These are phyloP conservation scores for Colletotrichum musae DNA, from an alignment of 2,329 filamentous ascomycete genomes.

Conservation along the genomic window DNA sequence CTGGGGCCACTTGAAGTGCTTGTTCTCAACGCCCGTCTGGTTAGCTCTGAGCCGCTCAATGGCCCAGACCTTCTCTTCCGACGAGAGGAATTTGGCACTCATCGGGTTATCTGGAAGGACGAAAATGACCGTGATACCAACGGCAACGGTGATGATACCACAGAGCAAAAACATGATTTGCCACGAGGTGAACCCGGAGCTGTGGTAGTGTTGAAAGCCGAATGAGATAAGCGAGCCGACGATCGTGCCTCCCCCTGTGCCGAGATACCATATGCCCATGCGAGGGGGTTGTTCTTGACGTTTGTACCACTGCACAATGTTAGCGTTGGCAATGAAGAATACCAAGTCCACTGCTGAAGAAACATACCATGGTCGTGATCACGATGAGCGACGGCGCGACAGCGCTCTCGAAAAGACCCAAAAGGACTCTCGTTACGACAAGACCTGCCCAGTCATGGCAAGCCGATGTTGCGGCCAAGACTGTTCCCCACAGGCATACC, in stretches of 20 bases:
- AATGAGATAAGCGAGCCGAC: slow-evolving; percentile 69
- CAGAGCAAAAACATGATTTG: slow-evolving; percentile 72
- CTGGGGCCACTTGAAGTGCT: slow-evolving; percentile 78
- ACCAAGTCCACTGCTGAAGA: too few relatives aligned
- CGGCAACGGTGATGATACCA: slow-evolving; percentile 72
- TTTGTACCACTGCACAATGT: slow-evolving; percentile 55
- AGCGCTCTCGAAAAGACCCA: slow-evolving; percentile 44
- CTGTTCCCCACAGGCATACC: slow-evolving; percentile 61
- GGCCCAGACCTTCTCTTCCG: slow-evolving; percentile 76
- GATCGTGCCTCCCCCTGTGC: slow-evolving; percentile 71
- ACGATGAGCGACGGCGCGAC: slow-evolving; percentile 62
- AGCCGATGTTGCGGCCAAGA: slow-evolving; percentile 51
- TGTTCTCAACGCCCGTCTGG: slow-evolving; percentile 82
- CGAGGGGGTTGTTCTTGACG: slow-evolving; percentile 72
- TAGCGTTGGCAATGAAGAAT: not conserved
- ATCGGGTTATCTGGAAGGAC: slow-evolving; percentile 71
- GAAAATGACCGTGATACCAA: slow-evolving; percentile 71
- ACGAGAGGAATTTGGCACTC: slow-evolving; percentile 66
- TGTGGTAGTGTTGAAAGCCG: slow-evolving; percentile 68
- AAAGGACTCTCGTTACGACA: slow-evolving; percentile 43
- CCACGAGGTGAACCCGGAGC: slow-evolving; percentile 51
- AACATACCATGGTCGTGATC: slow-evolving; percentile 57
- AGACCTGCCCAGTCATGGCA: slow-evolving; percentile 41
- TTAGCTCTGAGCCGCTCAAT: slow-evolving; percentile 82
- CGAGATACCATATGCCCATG: slow-evolving; percentile 76